phyloP scores from a whole-genome alignment of 148 eudicot species.

The Cornus controversa region DNA sequence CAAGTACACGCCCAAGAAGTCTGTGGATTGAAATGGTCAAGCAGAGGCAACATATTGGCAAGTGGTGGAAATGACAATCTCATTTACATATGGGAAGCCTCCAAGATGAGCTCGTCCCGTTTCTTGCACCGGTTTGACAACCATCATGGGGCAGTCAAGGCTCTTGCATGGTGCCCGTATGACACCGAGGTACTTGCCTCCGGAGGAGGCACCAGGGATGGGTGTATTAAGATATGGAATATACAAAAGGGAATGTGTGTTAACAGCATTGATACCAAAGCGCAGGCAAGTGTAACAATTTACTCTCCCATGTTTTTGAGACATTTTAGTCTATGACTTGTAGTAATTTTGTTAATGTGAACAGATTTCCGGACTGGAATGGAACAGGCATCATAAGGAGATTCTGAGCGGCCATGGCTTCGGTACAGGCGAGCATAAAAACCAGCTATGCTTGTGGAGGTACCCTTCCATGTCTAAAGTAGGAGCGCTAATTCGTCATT shows the following conservation, averaged over 20 bases:
- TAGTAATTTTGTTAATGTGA: neutral
- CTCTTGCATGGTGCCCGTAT: conserved; percentile 52
- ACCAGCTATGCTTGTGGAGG: conserved; percentile 40
- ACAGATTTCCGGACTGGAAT: conserved; percentile 40
- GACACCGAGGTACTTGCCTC: conserved; percentile 34
- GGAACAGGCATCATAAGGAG: conserved; percentile 45
- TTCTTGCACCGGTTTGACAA: conserved; percentile 26
- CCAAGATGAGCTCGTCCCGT: conserved; percentile 27
- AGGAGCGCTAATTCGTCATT: conserved; percentile 14
- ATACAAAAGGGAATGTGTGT: conserved; percentile 29
- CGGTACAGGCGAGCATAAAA: neutral
- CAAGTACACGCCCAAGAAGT: conserved; percentile 23
- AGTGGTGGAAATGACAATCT: conserved; percentile 45
- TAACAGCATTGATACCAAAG: conserved; percentile 26
- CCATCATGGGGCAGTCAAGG: conserved; percentile 44
- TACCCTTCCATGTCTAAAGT: conserved; percentile 42
- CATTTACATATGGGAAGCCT: conserved; percentile 42
- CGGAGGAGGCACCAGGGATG: conserved; percentile 42
- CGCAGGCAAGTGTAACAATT: conserved; percentile 37
- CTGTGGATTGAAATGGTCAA: conserved; percentile 47
- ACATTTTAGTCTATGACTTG: neutral
- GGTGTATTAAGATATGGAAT: conserved; percentile 41
- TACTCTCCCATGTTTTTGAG: neutral
- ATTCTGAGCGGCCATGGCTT: conserved; percentile 39
- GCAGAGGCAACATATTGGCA: conserved; percentile 31